Base-by-base conservation (phyloP, 257 asterid species). In the Salvia miltiorrhiza region DNA sequence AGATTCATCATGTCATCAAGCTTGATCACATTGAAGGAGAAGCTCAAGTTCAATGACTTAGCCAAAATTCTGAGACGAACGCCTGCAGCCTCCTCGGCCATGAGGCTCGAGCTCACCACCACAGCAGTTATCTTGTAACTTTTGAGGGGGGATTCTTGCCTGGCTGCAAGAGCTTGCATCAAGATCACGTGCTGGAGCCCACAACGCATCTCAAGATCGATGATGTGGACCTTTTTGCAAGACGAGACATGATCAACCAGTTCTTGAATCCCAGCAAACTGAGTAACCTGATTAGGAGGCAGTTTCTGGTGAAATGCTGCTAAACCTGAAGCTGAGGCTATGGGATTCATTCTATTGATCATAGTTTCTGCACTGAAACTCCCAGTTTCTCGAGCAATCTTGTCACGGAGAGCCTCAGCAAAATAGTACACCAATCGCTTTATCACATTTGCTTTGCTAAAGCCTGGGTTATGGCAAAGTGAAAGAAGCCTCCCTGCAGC, bases 111-210 rank as follows among this genome's bases (percentile, higher is more conserved):
- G 33, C 21, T 69, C 69, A 11, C 71, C 58, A 83, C 82, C 4
- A 85, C 24, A 21, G 85, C 82, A 47, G 87, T 87, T 49, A 83
- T 68, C 83, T 72, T 85, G 23, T 85, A 76, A 71, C 70, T 79
- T 14, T 83, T 75, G 23, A 84, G 10, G 16, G 72, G 74, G 37
- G 61, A 43, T 43, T 63, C 73, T 1, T 12, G 12, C 54, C 81
- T 77, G 30, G 59, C 47, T 4, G 81, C 83, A 0, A 87, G 71
- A 45, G 83, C 58, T 45, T 24, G 80, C 84, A 65, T 82, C 76
- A 30, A 9, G 80, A 70, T 3, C 74, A 41, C 67, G 4, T 65
- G 65, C 74, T 76, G n/a, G 79, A 53, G 11, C 69, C 79, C 13
- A 33, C 71, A 72, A 77, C 13, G 58, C 70, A 81, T 76, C 44